Conservation (phyloP, 1,284 basidiomycete species). For the Phellinidium pouzarii region DNA sequence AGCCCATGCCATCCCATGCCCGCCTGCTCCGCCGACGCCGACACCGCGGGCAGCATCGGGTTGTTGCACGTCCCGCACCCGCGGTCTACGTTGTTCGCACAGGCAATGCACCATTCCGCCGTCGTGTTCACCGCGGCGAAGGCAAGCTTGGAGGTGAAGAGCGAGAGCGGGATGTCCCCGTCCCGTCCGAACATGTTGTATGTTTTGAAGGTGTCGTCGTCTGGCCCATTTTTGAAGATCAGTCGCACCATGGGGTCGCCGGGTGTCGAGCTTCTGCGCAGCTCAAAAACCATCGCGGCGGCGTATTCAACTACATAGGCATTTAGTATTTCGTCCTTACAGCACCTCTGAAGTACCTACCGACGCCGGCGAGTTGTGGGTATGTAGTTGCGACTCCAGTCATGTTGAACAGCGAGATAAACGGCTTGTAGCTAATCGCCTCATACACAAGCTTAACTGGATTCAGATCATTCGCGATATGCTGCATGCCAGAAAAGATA, state of each 20-base stretch:
- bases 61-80: slow-evolving; percentile 38
- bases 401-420: slow-evolving; percentile 49
- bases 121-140: slow-evolving; percentile 46
- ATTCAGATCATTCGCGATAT: slow-evolving; percentile 37
- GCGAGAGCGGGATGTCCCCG: slow-evolving; percentile 49
- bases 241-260: slow-evolving; percentile 41
- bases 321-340: neutral
- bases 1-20: slow-evolving; percentile 35
- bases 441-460: slow-evolving; percentile 39
- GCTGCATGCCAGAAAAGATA: slow-evolving; percentile 36
- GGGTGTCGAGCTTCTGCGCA: slow-evolving; percentile 27
- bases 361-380: slow-evolving; percentile 30
- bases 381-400: slow-evolving; percentile 32
- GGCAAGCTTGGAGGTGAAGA: slow-evolving; percentile 41
- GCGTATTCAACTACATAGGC: slow-evolving; percentile 38
- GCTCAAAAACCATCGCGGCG: slow-evolving; percentile 35
- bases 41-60: slow-evolving; percentile 34
- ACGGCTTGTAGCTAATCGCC: slow-evolving; percentile 47
- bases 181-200: slow-evolving; percentile 26
- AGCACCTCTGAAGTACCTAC: slow-evolving; percentile 20
- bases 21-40: slow-evolving; percentile 25
- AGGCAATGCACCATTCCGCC: slow-evolving; percentile 51
- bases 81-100: slow-evolving; percentile 46
- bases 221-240: slow-evolving; percentile 53
- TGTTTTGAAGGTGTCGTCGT: slow-evolving; percentile 27